Evolutionary conservation across 148 eudicot genomes (phyloP), one percentile per base, ranked within the genome.

Genomic region (Hydrangea macrophylla): DNA sequence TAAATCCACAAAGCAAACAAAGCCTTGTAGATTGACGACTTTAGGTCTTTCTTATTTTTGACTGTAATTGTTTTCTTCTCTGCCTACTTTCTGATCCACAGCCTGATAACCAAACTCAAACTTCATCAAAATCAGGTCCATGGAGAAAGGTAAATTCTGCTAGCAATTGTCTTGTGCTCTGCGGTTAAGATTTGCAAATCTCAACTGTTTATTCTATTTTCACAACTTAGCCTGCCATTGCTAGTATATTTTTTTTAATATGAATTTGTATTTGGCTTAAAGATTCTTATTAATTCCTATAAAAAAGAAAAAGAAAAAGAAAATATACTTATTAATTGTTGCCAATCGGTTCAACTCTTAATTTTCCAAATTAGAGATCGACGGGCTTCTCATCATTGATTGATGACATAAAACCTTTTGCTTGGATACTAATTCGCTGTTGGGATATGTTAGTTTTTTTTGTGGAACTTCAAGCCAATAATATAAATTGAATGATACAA

Each of bases 141-240:
- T 90, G 98, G 98, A 90, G 97, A 90, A 94, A 91, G 97, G 98
- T 86, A 79, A 73, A 61, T 40, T 60, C 26, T n/a, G 35, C 24
- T 64, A 13, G 58, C 62, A 39, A 33, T 15, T 44, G 32, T 51
- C 15, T 39, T 28, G 30, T 27, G 64, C 8, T 31, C 20, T 30
- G 9, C 31, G 61, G 7, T 62, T 37, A 40, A 36, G 26, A 51
- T 13, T 18, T 36, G 33, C 23, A 36, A 25, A 12, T 27, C 10
- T 61, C 2, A 39, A 60, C 12, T 28, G 26, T 25, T 63, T 23
- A 2, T 33, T 53, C 12, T 5, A 28, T 5, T 61, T 33, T 70
- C 59, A 30, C 26, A 12, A 30, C 31, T 35, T 35, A 25, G 39
- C 15, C 36, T 59, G 6, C 32, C 35, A 5, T 0, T 67, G 27